A percentile compares a stretch with the other conserved stretches of the same genome.
Evolutionary conservation across 1,284 basidiomycete species (phyloP).

Genomic region (Lentinula novae-zelandiae): DNA sequence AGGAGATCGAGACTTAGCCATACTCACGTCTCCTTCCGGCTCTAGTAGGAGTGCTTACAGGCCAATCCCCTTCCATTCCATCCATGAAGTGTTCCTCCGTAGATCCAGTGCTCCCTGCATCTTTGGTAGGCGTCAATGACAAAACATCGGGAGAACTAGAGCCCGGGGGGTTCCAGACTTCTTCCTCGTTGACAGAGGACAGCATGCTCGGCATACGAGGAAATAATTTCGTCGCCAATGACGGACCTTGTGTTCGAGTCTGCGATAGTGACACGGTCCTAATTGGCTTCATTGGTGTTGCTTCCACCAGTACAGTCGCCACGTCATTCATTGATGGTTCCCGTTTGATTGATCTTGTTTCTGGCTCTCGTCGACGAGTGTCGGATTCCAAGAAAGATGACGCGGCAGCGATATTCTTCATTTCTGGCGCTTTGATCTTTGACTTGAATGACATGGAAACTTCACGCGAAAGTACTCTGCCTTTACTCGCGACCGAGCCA

Average conservation of each 20-base stretch:
- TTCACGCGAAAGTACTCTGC: constrained; percentile 52
- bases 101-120: not conserved
- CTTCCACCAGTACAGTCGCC: constrained; percentile 48
- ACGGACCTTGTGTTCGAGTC: constrained; percentile 8
- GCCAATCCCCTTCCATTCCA: not conserved
- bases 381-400: not conserved
- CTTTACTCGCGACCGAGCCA: constrained; percentile 34
- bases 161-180: constrained; percentile 10
- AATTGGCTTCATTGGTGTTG: constrained; percentile 50
- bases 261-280: constrained; percentile 3
- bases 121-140: not conserved
- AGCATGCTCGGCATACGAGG: not conserved
- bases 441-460: constrained; percentile 73
- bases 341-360: not conserved
- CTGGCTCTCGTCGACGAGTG: constrained; percentile 15
- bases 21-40: not conserved
- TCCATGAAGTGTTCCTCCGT: not conserved
- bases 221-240: not conserved
- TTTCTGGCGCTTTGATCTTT: constrained; percentile 19
- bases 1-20: not conserved
- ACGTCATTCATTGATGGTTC: constrained; percentile 26
- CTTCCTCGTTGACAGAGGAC: constrained; percentile 6
- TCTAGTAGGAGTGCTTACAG: not conserved
- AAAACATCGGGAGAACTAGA: constrained; percentile 7
- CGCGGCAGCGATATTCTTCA: constrained; percentile 8